phyloP scores from a whole-genome alignment of 257 asterid species.

The Solanum rostratum region DNA sequence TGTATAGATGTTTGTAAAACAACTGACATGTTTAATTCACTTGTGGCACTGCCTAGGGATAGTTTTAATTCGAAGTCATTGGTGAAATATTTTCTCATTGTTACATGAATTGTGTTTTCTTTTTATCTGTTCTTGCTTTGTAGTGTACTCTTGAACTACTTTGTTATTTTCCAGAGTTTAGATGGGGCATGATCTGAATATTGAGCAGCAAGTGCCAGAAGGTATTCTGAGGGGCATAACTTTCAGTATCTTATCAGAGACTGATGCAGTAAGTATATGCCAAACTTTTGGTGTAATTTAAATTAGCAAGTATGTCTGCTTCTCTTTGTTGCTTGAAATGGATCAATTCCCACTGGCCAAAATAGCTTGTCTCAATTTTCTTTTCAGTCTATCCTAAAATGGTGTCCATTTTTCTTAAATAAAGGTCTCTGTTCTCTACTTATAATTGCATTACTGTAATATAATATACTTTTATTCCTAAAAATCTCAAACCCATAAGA shows the following conservation, averaged over 20 bases:
- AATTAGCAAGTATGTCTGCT: background rate
- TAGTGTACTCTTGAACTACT: background rate
- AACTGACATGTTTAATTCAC: background rate
- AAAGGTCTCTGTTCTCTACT: background rate
- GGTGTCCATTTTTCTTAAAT: background rate
- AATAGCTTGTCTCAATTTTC: background rate
- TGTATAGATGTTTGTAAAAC: background rate
- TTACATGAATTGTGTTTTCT: background rate
- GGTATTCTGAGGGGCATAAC: constrained; percentile 45
- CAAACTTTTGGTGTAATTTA: background rate
- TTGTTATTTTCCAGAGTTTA: constrained; percentile 1
- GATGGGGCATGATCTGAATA: constrained; percentile 41
- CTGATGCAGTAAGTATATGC: constrained; percentile 67
- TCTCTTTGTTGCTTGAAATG: constrained; percentile 1
- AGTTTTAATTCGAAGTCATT: background rate
- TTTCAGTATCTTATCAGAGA: constrained; percentile 52
- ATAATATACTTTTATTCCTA: background rate
- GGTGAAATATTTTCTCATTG: background rate
- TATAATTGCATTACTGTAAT: background rate
- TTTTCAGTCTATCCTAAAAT: background rate
- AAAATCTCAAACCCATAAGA: background rate
- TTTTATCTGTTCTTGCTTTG: background rate
- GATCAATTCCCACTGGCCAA: background rate
- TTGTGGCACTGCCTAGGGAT: background rate
- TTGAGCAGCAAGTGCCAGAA: constrained; percentile 31